Percentiles rank a stretch among this genome's conserved stretches.
Conservation (phyloP, 352 stramenopile species). For the Phytophthora vignae region DNA sequence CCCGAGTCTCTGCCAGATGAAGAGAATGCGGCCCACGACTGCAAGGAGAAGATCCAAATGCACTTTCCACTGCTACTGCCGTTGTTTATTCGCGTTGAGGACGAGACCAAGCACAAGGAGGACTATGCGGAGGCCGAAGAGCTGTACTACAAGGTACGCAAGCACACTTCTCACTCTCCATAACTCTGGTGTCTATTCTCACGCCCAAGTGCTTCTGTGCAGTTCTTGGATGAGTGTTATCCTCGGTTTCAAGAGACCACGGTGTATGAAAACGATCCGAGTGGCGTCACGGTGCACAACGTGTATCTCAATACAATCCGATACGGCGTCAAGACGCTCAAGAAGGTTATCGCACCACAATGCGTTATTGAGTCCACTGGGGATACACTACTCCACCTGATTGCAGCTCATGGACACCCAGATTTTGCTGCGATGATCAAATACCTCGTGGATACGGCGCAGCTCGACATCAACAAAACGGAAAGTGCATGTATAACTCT, state of each 20-base stretch:
- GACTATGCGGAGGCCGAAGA: conserved; percentile 49
- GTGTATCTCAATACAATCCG: conserved; percentile 47
- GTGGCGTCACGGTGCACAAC: conserved; percentile 50
- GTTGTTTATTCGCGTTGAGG: conserved; percentile 46
- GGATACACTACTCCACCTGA: conserved; percentile 56
- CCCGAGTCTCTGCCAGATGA: conserved; percentile 49
- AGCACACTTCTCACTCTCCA: neutral
- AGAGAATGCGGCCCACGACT: conserved; percentile 42
- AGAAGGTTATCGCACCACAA: conserved; percentile 49
- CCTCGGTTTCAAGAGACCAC: conserved; percentile 39
- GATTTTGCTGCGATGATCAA: conserved; percentile 45
- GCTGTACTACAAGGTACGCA: conserved; percentile 46
- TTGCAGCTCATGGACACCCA: conserved; percentile 45
- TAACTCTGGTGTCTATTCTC: neutral
- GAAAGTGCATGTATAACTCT: conserved; percentile 25
- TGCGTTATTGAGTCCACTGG: conserved; percentile 57
- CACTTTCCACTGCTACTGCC: conserved; percentile 48
- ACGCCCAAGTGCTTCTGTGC: neutral
- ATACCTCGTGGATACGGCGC: conserved; percentile 44
- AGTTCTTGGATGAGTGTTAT: conserved; percentile 52
- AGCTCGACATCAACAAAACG: conserved; percentile 52
- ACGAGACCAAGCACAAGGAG: conserved; percentile 43
- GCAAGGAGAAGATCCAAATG: conserved; percentile 49
- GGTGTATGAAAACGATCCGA: conserved; percentile 48
- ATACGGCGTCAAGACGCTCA: conserved; percentile 43